Base-by-base conservation (phyloP, 208 protist species). In the Trypanosoma platydactyli region DNA sequence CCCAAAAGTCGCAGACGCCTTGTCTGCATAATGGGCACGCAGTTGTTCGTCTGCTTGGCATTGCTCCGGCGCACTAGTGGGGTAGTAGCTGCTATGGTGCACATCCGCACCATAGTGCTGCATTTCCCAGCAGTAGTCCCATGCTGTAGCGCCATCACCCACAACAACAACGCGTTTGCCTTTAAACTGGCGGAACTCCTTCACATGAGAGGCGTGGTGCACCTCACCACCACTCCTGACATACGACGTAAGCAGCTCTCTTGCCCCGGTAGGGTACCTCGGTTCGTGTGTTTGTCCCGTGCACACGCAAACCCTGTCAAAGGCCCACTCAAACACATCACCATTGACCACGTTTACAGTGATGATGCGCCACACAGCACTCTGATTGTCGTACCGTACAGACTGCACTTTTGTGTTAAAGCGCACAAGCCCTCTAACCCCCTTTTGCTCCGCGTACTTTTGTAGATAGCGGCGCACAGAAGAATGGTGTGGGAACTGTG, bases 371-470 rank as follows among this genome's bases (percentile, higher is more conserved):
- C 91, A 96, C 54, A 83, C 29, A 1, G 57, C 48, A 41, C 72
- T 73, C 11, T 22, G 45, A 5, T 51, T 50, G 35, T 91, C 81
- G 41, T 73, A 84, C 1, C 88, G 91, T 5, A 80, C 78, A 6
- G 86, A 91, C 76, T 94, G 81, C 22, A 94, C 86, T 49, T 94
- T 94, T 16, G 91, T 94, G 76, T 94, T 93, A 77, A 91, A 94
- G 5, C 91, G 87, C 40, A 85, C 91, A 50, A 94, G 64, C 20
- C 70, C 77, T 12, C 73, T 72, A 4, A 93, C 65, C 3, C 91
- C 91, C 56, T 88, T 91, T 60, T 68, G 62, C 20, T 78, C 71
- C 35, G 82, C 88, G 60, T 86, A 92, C 60, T 74, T 77, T 29
- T 86, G 68, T 65, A 96, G 71, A 62, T 96, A 96, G 49, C 84